Evolutionary conservation across 2,329 filamentous ascomycete species (phyloP).

Genomic region (Scedosporium boydii): DNA sequence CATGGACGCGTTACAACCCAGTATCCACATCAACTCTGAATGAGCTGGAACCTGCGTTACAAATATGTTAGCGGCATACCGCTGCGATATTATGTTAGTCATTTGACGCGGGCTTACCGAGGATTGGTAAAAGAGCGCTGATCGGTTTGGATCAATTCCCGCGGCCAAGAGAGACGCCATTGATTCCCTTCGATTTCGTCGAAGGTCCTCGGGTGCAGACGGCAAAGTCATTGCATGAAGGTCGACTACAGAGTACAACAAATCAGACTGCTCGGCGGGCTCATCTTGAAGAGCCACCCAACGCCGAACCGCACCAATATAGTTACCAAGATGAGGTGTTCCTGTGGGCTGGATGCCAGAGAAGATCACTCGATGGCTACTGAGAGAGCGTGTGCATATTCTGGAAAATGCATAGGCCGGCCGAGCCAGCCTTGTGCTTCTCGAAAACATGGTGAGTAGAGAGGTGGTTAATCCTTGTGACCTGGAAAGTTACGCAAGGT

Average conservation of each 20-base stretch:
- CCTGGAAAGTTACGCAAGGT: too few species aligned
- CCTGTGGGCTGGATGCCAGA: conserved; percentile 97
- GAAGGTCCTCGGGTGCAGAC: conserved; percentile 54
- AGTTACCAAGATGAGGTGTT: conserved; percentile 89
- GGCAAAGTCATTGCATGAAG: conserved; percentile 83
- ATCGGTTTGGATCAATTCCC: conserved; percentile 69
- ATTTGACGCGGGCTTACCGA: conserved; percentile 39
- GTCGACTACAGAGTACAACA: conserved; percentile 85
- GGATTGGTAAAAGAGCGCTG: conserved; percentile 75
- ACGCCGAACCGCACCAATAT: conserved; percentile 76
- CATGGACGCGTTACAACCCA: conserved; percentile 84
- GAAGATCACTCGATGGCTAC: conserved; percentile 52
- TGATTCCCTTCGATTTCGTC: conserved; percentile 59
- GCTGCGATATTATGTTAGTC: neutral
- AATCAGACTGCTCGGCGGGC: conserved; percentile 42
- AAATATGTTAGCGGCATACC: neutral
- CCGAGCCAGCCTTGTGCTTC: neutral
- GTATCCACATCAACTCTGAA: conserved; percentile 91
- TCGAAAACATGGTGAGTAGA: neutral
- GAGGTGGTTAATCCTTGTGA: neutral
- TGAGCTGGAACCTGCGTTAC: conserved; percentile 58
- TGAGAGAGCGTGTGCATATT: neutral
- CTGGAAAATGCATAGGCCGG: neutral
- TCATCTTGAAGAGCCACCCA: conserved; percentile 76
- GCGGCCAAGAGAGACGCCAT: conserved; percentile 75